Evolutionary conservation across 1,284 basidiomycete genomes (phyloP), one percentile per base, ranked within the genome.

Genomic region (Thelephora terrestris): DNA sequence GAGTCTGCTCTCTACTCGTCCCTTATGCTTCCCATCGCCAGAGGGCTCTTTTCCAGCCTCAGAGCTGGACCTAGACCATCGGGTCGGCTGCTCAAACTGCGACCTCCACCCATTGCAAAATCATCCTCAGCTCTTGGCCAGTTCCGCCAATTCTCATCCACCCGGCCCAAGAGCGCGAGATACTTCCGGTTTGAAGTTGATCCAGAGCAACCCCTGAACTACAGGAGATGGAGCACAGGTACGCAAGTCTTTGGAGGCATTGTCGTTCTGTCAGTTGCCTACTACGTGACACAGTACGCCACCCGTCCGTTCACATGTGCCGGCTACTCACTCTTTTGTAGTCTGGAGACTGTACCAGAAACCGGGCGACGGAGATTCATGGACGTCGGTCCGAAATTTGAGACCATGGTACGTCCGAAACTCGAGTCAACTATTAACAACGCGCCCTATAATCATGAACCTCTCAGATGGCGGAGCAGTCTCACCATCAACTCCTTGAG

Each of bases 321-420:
- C 18, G 25, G 38, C n/a, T 23, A 34, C 40, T 47, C 45, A 51
- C 27, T 53, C 46, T 40, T 27, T 37, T 24, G 34, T 35, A 92
- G 90, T 58, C 69, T 91, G 17, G 90, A 93, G 59, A 73, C 77
- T 57, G 85, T 89, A 0, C 82, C 85, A 4, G 81, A 90, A 58
- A 93, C 91, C 0, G 90, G 90, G 0, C 66, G 91, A 49, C 82
- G 81, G 74, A 67, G 91, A 18, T 93, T 92, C 61, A 94, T 95
- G 75, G 82, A 85, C 58, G 74, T 85, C 6, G 75, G 74, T 35
- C 73, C 74, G 0, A 67, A 71, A 47, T 66, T 65, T 40, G 90
- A 94, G 64, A 68, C 73, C 3, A 61, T 58, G 54, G 75, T 75
- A 48, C 34, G 67, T 57, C 17, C 45, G 14, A 43, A 21, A 21